Percentiles rank a stretch among this genome's conserved stretches.
phyloP scores from a whole-genome alignment of 2,329 filamentous ascomycete species.

The Alternaria dauci region DNA sequence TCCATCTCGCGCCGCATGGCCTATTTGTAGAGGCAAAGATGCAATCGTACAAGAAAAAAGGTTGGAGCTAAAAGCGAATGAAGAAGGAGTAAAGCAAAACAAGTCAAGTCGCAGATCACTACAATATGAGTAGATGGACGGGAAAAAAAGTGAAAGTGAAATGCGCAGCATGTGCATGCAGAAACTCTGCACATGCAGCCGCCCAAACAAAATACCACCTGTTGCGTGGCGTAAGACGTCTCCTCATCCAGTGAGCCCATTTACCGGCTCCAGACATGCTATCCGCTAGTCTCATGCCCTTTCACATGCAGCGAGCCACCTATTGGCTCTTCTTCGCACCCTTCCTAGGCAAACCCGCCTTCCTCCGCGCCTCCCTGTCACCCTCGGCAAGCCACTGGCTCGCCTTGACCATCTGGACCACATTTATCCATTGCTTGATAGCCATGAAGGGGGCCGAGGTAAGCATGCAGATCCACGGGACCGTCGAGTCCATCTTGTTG shows the following conservation, averaged over 20 bases:
- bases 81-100: background rate
- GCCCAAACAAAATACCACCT: background rate
- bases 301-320: background rate
- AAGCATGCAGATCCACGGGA: conserved; percentile 81
- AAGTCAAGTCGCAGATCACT: conserved; percentile 4
- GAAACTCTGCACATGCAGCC: background rate
- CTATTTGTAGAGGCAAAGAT: background rate
- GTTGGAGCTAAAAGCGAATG: background rate
- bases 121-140: conserved; percentile 6
- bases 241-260: background rate
- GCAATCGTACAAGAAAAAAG: conserved; percentile 1
- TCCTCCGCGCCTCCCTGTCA: conserved; percentile 72
- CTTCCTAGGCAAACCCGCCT: conserved; percentile 51
- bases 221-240: background rate
- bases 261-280: background rate
- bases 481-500: conserved; percentile 74
- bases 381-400: conserved; percentile 92
- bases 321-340: conserved; percentile 38
- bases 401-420: conserved; percentile 92
- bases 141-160: conserved; percentile 1
- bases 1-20: background rate
- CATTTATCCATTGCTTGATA: conserved; percentile 91
- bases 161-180: background rate
- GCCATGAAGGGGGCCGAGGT: conserved; percentile 88
- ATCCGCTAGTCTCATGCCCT: background rate